Conservation (phyloP, 495 filamentous ascomycete species). For the Elasticomyces elasticus region DNA sequence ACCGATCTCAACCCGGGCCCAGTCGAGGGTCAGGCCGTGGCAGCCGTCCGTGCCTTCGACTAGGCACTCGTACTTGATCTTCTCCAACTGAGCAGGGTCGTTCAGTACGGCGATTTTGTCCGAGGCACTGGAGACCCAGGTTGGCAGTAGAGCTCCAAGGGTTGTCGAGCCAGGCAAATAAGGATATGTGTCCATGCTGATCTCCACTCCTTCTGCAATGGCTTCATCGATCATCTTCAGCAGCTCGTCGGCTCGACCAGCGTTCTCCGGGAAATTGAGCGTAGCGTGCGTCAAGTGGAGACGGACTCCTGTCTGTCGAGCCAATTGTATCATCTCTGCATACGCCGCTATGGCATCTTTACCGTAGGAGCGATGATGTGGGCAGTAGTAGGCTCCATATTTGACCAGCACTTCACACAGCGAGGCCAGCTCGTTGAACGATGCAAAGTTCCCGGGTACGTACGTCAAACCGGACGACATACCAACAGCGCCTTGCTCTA, state of each 20-base stretch:
- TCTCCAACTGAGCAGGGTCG: constrained; percentile 1
- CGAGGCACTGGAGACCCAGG: constrained; percentile 4
- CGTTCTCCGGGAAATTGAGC: constrained; percentile 11
- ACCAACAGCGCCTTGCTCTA: constrained; percentile 15
- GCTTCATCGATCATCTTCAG: constrained; percentile 14
- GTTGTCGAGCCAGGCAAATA: constrained; percentile 13
- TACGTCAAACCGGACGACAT: constrained; percentile 14
- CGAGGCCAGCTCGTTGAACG: constrained; percentile 1
- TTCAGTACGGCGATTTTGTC: constrained; percentile 7
- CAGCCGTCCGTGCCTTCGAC: constrained; percentile 7
- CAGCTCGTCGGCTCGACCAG: constrained; percentile 14
- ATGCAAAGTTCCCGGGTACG: constrained; percentile 11
- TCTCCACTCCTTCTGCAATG: constrained; percentile 4
- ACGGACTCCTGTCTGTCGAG: constrained; percentile 9
- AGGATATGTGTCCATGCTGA: constrained; percentile 14
- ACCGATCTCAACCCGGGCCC: constrained; percentile 12
- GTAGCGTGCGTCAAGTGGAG: constrained; percentile 16
- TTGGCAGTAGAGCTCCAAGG: constrained; percentile 3
- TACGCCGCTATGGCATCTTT: constrained; percentile 15
- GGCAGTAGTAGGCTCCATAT: constrained; percentile 14
- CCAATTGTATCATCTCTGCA: constrained; percentile 13
- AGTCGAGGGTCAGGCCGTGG: constrained; percentile 7
- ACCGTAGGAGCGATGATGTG: constrained; percentile 14
- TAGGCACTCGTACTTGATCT: constrained; percentile 6
- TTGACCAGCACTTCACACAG: constrained; percentile 12